Evolutionary conservation across 495 filamentous ascomycete species (phyloP), one percentile per base, ranked within the genome.

Genomic region (Tetracladium setigerum): DNA sequence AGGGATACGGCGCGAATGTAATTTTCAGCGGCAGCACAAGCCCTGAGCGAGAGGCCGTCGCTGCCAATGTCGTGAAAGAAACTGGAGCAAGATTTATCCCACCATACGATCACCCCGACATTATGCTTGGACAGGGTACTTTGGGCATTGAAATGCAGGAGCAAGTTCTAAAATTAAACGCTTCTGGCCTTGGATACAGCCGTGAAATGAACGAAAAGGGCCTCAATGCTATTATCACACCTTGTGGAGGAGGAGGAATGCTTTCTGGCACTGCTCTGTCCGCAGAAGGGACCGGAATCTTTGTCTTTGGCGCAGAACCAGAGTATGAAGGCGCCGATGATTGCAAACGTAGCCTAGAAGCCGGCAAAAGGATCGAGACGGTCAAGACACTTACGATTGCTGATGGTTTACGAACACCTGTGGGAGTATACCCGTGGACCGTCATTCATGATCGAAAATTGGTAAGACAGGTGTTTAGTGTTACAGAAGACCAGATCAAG

Each of bases 61-160:
- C 86, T 0, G 66, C 57, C 6, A 65, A 80, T 9, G 78, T 96
- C 1, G 72, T 86, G 5, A 65, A 68, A 35, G 60, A 76, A 33
- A 95, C 86, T 1, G 78, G 81, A 5, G 89, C 91, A 0, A 72
- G 79, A 10, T 65, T 95, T 5, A 72, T 98, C 2, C 89, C 89
- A 36, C 91, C 92, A 3, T 96, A 95, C 56, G 86, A 97, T 62
- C 84, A 97, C 63, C 81, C 84, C 14, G 72, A 96, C 59, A 86
- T 96, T 46, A 85, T 98, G 30, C 78, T 94, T 2, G 92, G 92
- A 0, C 89, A 95, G 67, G 92, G 90, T 0, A 98, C 92, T 1
- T 73, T 84, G 47, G 90, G 77, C 1, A 56, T 97, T n/a, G 92
- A 98, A 59, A 62, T 96, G 14, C 76, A 85, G 50, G 67, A 68